phyloP scores from a whole-genome alignment of 2,329 filamentous ascomycete species.

The Emericellopsis atlantica region DNA sequence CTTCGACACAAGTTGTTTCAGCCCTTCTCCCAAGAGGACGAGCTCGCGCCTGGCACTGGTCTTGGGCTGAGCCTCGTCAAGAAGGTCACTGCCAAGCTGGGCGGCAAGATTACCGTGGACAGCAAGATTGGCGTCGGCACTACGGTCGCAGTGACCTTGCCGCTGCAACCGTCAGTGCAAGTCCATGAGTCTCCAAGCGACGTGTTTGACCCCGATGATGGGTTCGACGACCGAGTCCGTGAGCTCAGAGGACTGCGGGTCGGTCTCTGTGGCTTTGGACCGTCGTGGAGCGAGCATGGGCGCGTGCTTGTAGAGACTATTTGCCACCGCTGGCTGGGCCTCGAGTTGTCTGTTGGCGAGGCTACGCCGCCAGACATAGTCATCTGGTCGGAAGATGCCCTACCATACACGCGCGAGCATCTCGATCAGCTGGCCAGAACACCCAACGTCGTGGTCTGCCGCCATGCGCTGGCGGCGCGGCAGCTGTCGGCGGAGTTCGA shows the following conservation, averaged over 20 bases:
- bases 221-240: too few species aligned
- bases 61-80: conserved; percentile 54
- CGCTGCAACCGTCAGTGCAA: conserved; percentile 7
- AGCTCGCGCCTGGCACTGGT: conserved; percentile 45
- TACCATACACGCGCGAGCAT: too few species aligned
- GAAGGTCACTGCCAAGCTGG: conserved; percentile 42
- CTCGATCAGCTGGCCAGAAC: conserved; percentile 1
- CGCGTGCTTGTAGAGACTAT: too few species aligned
- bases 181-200: too few species aligned
- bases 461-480: conserved; percentile 15
- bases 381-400: too few species aligned
- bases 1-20: conserved; percentile 46
- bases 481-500: conserved; percentile 6
- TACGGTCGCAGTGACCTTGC: conserved; percentile 18
- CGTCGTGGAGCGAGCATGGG: too few species aligned
- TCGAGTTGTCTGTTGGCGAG: not conserved
- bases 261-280: too few species aligned
- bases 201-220: too few species aligned
- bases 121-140: conserved; percentile 26
- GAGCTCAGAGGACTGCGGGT: too few species aligned
- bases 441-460: conserved; percentile 18
- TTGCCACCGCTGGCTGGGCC: too few species aligned
- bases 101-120: conserved; percentile 45
- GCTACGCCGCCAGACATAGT: too few species aligned
- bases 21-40: conserved; percentile 52